Evolutionary conservation across 163 green algal genomes (phyloP).

Genomic region (Chlamydomonas reinhardtii): DNA sequence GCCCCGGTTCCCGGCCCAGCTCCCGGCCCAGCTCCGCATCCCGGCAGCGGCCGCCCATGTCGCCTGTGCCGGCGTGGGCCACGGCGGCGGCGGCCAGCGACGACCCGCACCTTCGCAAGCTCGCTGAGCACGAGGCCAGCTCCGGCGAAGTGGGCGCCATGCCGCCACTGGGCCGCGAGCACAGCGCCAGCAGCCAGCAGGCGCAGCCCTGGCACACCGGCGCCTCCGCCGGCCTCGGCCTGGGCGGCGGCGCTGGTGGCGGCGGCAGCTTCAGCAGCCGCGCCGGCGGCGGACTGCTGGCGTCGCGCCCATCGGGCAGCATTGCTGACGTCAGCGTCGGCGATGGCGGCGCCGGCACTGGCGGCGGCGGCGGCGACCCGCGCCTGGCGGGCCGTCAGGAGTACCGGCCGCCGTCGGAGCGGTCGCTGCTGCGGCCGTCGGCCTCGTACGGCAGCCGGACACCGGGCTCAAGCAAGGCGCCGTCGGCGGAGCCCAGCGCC

Average conservation of each 20-base stretch:
- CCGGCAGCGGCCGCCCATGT: not conserved
- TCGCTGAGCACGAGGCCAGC: not conserved
- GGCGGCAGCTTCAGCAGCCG: not conserved
- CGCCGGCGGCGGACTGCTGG: not conserved
- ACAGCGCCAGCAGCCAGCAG: not conserved
- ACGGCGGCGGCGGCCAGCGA: slow-evolving; percentile 10
- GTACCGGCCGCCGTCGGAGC: slow-evolving; percentile 41
- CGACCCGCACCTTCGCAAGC: slow-evolving; percentile 37
- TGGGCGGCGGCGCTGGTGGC: no score
- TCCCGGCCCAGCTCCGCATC: slow-evolving; percentile 1
- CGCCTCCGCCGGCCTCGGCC: not conserved
- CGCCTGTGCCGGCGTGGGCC: slow-evolving; percentile 18
- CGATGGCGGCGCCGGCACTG: not conserved
- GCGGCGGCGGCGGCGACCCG: slow-evolving; percentile 3
- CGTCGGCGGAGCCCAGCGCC: slow-evolving; percentile 18
- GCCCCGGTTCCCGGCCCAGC: not conserved
- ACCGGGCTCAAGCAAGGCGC: not conserved
- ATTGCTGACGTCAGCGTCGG: not conserved
- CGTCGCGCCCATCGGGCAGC: no score
- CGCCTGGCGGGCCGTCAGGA: slow-evolving; percentile 2
- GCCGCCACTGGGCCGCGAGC: slow-evolving; percentile 20
- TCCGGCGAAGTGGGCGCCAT: not conserved
- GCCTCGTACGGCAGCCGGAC: not conserved
- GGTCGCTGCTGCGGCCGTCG: not conserved
- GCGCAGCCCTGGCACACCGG: not conserved